phyloP scores from a whole-genome alignment of 1,284 basidiomycete genomes.

The Trametes polyzona region DNA sequence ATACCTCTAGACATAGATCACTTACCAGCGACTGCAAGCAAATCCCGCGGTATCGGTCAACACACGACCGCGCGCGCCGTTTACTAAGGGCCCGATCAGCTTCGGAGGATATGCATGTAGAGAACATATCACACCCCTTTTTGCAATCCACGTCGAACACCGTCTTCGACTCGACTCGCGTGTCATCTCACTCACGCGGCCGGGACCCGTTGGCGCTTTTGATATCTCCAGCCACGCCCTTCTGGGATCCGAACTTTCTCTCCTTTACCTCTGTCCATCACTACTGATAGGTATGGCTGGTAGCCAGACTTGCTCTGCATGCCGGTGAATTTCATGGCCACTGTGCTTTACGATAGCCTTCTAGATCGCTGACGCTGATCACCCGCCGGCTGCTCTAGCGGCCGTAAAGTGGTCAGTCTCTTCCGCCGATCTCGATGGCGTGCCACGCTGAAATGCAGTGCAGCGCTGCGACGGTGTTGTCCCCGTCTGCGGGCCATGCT shows the following conservation, averaged over 20 bases:
- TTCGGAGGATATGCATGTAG: neutral
- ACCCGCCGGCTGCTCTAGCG: constrained; percentile 14
- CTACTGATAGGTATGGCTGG: constrained; percentile 16
- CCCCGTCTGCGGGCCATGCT: constrained; percentile 33
- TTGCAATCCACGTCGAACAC: neutral
- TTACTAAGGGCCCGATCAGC: neutral
- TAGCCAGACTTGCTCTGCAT: constrained; percentile 32
- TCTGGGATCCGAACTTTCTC: neutral
- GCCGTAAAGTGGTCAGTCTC: constrained; percentile 31
- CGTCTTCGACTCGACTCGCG: neutral
- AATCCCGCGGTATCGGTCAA: too few species aligned
- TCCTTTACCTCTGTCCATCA: neutral
- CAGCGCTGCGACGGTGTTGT: constrained; percentile 33
- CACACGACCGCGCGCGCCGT: too few species aligned
- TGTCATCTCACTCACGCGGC: neutral
- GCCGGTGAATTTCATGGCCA: constrained; percentile 26
- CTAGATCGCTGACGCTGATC: neutral
- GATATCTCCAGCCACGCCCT: neutral
- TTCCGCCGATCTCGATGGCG: neutral
- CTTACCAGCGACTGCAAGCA: too few species aligned
- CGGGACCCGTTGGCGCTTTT: neutral
- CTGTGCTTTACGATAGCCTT: neutral
- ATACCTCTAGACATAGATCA: too few species aligned
- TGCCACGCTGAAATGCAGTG: constrained; percentile 3
- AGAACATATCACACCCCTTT: neutral